A percentile compares a stretch with the other conserved stretches of the same genome.
These are phyloP conservation scores for Oropetium thomaeum DNA, from an alignment of 176 grass and related monocot species.

Conservation along the genomic window DNA sequence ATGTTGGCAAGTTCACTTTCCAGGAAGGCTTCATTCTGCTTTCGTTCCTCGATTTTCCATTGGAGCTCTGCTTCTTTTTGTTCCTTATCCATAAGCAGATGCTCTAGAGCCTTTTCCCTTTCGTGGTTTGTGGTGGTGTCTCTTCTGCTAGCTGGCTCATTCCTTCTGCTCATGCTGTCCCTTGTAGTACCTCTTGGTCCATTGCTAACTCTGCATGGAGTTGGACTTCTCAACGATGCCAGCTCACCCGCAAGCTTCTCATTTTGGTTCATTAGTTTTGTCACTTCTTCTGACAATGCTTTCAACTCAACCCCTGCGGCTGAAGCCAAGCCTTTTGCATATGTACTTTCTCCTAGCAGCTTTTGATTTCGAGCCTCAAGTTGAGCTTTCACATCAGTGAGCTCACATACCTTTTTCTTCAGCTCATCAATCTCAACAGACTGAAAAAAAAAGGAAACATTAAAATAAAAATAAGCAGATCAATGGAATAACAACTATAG, in stretches of 20 bases:
- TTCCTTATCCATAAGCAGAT: slow-evolving; percentile 64
- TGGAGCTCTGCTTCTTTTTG: slow-evolving; percentile 81
- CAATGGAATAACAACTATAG: neutral
- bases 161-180: slow-evolving; percentile 57
- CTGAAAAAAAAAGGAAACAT: slow-evolving; percentile 30
- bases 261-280: slow-evolving; percentile 99
- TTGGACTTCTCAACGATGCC: slow-evolving; percentile 58
- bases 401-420: slow-evolving; percentile 64
- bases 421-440: slow-evolving; percentile 65
- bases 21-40: slow-evolving; percentile 83
- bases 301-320: slow-evolving; percentile 98
- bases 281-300: slow-evolving; percentile 95
- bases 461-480: slow-evolving; percentile 8
- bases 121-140: slow-evolving; percentile 55
- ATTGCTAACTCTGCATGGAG: slow-evolving; percentile 67
- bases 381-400: slow-evolving; percentile 62
- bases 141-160: slow-evolving; percentile 67
- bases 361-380: slow-evolving; percentile 81
- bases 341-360: slow-evolving; percentile 87
- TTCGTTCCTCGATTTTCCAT: slow-evolving; percentile 75
- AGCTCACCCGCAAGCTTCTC: slow-evolving; percentile 83
- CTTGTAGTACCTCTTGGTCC: slow-evolving; percentile 60
- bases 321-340: slow-evolving; percentile 93
- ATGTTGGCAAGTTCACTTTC: slow-evolving; percentile 96
- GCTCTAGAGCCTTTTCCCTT: slow-evolving; percentile 65